Evolutionary conservation across 164 flowering plant species (phyloP), one percentile per base, ranked within the genome.

Genomic region (Santalum album): DNA sequence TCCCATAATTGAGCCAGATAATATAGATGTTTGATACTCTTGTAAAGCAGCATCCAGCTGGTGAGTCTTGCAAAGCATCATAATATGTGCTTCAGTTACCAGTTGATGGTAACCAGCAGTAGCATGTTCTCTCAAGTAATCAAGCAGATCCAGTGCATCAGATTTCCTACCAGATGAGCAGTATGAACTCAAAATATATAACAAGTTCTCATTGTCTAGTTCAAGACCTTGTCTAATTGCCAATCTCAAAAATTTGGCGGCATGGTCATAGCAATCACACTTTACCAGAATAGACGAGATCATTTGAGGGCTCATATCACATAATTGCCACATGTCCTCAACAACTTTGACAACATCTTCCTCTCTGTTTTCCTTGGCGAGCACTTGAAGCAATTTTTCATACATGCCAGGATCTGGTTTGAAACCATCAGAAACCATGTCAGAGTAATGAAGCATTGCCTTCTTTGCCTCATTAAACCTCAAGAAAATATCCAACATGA

Each of bases 401-500:
- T 80, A 89, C 27, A 89, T 73, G 23, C 65, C 57, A 61, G 42
- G 63, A 67, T 89, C 91, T 1, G 96, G 97, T 24, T 29, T 50
- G 54, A 72, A 75, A 67, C 89, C 85, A 66, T 77, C 72, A 63
- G 57, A 52, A 58, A 83, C 47, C 99, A 92, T 92, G 49, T 78
- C 71, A 32, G 42, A 58, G 60, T 87, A 92, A 68, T 87, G 56
- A 11, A 19, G 6, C 72, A 82, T 68, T 12, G 80, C 86, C 55
- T 78, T 85, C 46, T 65, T 73, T 19, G 67, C 64, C 54, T 87
- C 82, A 59, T 69, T 76, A 47, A 54, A 79, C 63, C 96, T 83
- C 55, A 83, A 51, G 49, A 77, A 55, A 27, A 83, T 65, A 73
- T 87, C 95, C 72, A 94, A 55, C 96, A 94, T 83, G 51, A 94